phyloP scores from a whole-genome alignment of 371 early-diverging fungal genomes.

The Lichtheimia hyalospora region DNA sequence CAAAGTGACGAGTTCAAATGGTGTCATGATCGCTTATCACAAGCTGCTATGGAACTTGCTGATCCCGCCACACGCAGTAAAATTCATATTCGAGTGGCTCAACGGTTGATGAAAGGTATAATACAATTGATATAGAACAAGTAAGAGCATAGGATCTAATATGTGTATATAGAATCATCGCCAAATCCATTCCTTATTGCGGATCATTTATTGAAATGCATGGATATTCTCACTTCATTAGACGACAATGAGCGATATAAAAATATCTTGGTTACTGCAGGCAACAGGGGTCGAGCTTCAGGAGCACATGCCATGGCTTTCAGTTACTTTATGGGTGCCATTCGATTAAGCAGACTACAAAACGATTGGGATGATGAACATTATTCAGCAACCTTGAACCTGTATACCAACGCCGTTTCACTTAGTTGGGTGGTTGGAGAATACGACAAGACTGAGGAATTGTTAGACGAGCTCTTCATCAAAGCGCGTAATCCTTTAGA shows the following conservation, averaged over 20 bases:
- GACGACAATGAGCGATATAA: conserved; percentile 23
- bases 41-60: conserved; percentile 46
- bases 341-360: conserved; percentile 14
- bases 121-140: no score
- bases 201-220: conserved; percentile 41
- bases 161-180: background rate
- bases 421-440: conserved; percentile 42
- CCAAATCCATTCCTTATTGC: conserved; percentile 21
- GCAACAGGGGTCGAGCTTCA: conserved; percentile 28
- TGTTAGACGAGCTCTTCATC: conserved; percentile 26
- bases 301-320: conserved; percentile 46
- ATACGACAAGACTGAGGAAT: conserved; percentile 25
- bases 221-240: conserved; percentile 12
- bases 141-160: background rate
- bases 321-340: conserved; percentile 31
- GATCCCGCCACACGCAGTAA: conserved; percentile 26
- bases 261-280: conserved; percentile 34
- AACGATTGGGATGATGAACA: conserved; percentile 20
- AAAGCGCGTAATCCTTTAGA: conserved; percentile 32
- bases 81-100: conserved; percentile 38
- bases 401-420: conserved; percentile 34
- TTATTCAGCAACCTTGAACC: conserved; percentile 21
- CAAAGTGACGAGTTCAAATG: conserved; percentile 45
- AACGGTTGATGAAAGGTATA: conserved; percentile 19
- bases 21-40: conserved; percentile 46